Evolutionary conservation across 345 rosid species (phyloP), one percentile per base, ranked within the genome.

Genomic region (Abelmoschus esculentus): DNA sequence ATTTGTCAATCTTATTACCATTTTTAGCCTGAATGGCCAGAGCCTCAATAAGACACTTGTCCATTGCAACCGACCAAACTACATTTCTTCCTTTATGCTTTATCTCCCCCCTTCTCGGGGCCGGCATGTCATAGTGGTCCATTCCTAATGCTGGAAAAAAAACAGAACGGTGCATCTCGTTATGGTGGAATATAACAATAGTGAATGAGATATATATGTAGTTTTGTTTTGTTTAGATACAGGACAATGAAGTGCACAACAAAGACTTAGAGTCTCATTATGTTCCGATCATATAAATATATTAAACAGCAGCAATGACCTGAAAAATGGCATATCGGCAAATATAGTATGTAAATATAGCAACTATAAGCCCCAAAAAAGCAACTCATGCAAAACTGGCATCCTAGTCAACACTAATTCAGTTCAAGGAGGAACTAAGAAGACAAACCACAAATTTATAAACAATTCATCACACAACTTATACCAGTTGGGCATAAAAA

Each of bases 51-150:
- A 90, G 79, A 69, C 97, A 90, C 79, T 87, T 90, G 79, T 89
- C 97, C 97, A 87, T 90, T 67, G 90, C 97, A 58, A 87, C 73
- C 3, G 92, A 90, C 97, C 97, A 90, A 7, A 89, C 88, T 71
- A 90, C 95, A 78, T 90, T 90, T 72, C 97, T 87, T 70, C 97
- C 97, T 76, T 83, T 85, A 74, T 90, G 90, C 80, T 89, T 90
- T 87, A 83, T 82, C 72, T 83, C 87, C 78, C 83, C 87, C 79
- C 83, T 80, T 78, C 88, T 84, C 70, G 79, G 85, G 6, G 76
- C 84, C 61, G 79, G 89, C 74, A 83, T 69, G 54, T 85, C 86
- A 72, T 82, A 86, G 29, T 82, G 88, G 55, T 88, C 92, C 97
- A 90, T 84, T 70, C 84, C 90, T 86, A 77, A 61, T 31, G 47